Conservation (phyloP, 2,329 filamentous ascomycete genomes). For the Thielaviopsis punctulata region DNA sequence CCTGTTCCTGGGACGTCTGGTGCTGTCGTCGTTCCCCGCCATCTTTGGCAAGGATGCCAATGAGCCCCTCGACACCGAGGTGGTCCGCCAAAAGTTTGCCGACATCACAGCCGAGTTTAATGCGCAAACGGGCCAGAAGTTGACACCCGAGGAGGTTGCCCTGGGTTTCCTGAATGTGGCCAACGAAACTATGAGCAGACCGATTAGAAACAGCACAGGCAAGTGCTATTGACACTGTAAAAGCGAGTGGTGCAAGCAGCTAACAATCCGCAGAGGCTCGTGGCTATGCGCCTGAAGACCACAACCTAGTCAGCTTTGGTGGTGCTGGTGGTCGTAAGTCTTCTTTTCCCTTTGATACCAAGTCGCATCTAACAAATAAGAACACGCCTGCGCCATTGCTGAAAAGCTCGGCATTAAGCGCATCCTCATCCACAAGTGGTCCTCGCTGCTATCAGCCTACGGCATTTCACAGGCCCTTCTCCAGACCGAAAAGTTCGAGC, state of each 20-base stretch:
- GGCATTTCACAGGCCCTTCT: constrained; percentile 29
- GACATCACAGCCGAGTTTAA: constrained; percentile 22
- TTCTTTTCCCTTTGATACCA: background rate
- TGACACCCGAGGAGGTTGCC: constrained; percentile 28
- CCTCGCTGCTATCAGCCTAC: constrained; percentile 28
- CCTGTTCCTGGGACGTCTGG: constrained; percentile 42
- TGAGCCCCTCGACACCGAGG: constrained; percentile 27
- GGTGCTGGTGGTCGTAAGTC: constrained; percentile 11
- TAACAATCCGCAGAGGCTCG: constrained; percentile 39
- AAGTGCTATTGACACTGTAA: constrained; percentile 24
- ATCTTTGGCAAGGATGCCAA: constrained; percentile 55
- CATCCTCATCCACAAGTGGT: constrained; percentile 28
- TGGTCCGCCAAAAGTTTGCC: constrained; percentile 24
- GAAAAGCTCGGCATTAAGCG: constrained; percentile 25
- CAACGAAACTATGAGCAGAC: constrained; percentile 60
- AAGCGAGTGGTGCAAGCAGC: constrained; percentile 55
- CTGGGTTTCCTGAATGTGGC: constrained; percentile 60
- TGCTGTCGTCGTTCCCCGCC: constrained; percentile 49
- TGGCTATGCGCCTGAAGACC: constrained; percentile 20
- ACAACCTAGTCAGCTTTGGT: constrained; percentile 22
- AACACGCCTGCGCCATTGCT: constrained; percentile 28
- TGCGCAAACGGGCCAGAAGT: constrained; percentile 17
- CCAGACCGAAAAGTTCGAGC: constrained; percentile 23
- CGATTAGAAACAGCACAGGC: constrained; percentile 51
- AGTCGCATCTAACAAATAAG: constrained; percentile 20